Conservation (phyloP, 2,329 filamentous ascomycete genomes). For the Fusarium citri region DNA sequence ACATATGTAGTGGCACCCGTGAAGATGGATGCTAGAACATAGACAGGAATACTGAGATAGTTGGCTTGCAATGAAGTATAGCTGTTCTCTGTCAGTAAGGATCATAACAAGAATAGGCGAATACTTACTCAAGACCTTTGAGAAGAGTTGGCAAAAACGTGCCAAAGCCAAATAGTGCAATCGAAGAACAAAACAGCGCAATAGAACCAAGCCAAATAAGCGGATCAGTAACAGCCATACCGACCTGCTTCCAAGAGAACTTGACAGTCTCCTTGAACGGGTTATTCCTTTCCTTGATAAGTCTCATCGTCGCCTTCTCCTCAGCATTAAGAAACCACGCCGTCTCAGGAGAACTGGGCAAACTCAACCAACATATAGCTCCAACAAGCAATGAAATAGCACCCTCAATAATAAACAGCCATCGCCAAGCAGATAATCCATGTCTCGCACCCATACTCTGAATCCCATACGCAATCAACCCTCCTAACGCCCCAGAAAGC, state of each 20-base stretch:
- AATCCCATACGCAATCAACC: slow-evolving; percentile 47
- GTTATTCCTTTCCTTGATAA: slow-evolving; percentile 34
- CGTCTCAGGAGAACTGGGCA: slow-evolving; percentile 58
- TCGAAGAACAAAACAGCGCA: slow-evolving; percentile 13
- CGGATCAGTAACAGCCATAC: slow-evolving; percentile 38
- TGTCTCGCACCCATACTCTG: slow-evolving; percentile 57
- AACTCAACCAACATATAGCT: slow-evolving; percentile 52
- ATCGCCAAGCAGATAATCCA: slow-evolving; percentile 62
- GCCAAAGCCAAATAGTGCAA: slow-evolving; percentile 52
- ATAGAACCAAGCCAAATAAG: slow-evolving; percentile 50
- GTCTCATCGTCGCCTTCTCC: slow-evolving; percentile 50
- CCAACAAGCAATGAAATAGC: slow-evolving; percentile 49
- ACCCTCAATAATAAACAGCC: slow-evolving; percentile 63
- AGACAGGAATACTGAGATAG: slow-evolving; percentile 53
- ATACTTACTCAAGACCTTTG: slow-evolving; percentile 48
- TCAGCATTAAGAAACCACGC: slow-evolving; percentile 58
- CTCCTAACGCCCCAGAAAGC: slow-evolving; percentile 49
- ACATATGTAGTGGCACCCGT: slow-evolving; percentile 20
- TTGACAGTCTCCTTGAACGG: slow-evolving; percentile 10
- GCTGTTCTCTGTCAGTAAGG: not conserved
- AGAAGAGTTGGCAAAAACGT: slow-evolving; percentile 54
- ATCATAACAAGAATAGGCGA: rapidly evolving
- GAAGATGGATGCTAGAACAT: slow-evolving; percentile 44
- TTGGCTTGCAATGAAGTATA: slow-evolving; percentile 49
- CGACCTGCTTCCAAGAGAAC: slow-evolving; percentile 42